These are phyloP conservation scores for Metschnikowia arizonensis DNA, from an alignment of 805 yeast genomes.

Conservation along the genomic window DNA sequence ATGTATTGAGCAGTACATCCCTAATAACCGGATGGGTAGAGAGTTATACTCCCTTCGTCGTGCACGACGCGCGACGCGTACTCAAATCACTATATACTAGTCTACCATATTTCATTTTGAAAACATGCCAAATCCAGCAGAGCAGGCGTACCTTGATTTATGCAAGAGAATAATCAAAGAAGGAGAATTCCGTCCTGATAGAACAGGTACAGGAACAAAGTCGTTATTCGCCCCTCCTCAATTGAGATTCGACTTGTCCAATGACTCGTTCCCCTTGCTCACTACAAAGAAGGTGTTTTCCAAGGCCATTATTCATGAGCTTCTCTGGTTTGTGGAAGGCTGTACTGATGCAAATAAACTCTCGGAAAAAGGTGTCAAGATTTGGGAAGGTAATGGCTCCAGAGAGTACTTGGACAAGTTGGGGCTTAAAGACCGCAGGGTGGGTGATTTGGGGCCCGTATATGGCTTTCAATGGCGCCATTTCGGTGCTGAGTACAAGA, in stretches of 20 bases:
- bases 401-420: constrained; percentile 81
- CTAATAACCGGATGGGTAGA: no score
- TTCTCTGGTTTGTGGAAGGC: constrained; percentile 90
- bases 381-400: constrained; percentile 99
- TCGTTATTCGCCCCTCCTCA: constrained; percentile 96
- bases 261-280: constrained; percentile 77
- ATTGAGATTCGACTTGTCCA: constrained; percentile 68
- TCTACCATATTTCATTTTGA: background rate
- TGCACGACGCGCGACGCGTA: background rate
- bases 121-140: constrained; percentile 46
- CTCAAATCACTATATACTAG: background rate
- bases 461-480: constrained; percentile 99
- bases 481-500: constrained; percentile 88
- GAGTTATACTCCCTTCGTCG: no score
- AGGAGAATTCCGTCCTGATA: constrained; percentile 90
- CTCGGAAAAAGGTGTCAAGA: constrained; percentile 82
- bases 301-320: constrained; percentile 82
- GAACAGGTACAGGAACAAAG: constrained; percentile 96
- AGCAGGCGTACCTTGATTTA: constrained; percentile 81
- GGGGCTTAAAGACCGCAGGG: constrained; percentile 76
- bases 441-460: constrained; percentile 96
- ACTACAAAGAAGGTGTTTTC: constrained; percentile 93
- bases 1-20: no score
- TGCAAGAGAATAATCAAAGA: constrained; percentile 70
- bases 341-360: constrained; percentile 81